Base-by-base conservation (phyloP, 2,329 filamentous ascomycete genomes). In the Botrytis sinoallii region DNA sequence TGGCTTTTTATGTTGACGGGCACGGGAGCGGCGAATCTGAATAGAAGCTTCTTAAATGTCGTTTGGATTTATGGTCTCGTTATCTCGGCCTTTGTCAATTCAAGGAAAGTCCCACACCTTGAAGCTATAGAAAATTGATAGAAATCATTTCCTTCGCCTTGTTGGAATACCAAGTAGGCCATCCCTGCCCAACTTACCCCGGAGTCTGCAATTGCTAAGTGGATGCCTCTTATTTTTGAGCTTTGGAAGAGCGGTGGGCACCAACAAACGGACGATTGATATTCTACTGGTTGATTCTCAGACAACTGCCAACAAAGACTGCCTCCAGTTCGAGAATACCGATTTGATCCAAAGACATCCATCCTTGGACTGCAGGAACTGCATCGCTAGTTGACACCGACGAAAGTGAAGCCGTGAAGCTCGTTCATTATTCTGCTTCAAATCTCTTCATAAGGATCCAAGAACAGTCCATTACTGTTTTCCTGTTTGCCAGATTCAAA, bases 251-350 rank as follows among this genome's bases (percentile, higher is more conserved):
- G 85, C 85, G 85, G 85, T 86, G 84, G 84, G 77, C 82, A 79
- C 77, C 79, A 78, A 83, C 85, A 87, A 87, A 86, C 85, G 84
- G 80, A 80, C 77, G 76, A 75, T 80, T 82, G 80, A 82, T 67
- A 72, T 79, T 76, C 77, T 75, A 76, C 77, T 79, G 79, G 77
- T 78, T 84, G 84, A 85, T 84, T 86, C 84, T 84, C 76, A 85
- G 84, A 85, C 83, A 84, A 77, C 77, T 69, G 78, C 79, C 79
- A 82, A 86, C 85, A 86, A 87, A 86, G 85, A 81, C 80, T 77
- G 79, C 70, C 77, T 78, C 76, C 76, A 81, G 81, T 80, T 83
- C 84, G 84, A 86, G 84, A 77, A 75, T 75, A 73, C 74, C 75
- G 75, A 77, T 73, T 76, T 77, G 73, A 69, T 70, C 74, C 73